Evolutionary conservation across 805 yeast genomes (phyloP).

Genomic region (Cyberlindnera petersonii): DNA sequence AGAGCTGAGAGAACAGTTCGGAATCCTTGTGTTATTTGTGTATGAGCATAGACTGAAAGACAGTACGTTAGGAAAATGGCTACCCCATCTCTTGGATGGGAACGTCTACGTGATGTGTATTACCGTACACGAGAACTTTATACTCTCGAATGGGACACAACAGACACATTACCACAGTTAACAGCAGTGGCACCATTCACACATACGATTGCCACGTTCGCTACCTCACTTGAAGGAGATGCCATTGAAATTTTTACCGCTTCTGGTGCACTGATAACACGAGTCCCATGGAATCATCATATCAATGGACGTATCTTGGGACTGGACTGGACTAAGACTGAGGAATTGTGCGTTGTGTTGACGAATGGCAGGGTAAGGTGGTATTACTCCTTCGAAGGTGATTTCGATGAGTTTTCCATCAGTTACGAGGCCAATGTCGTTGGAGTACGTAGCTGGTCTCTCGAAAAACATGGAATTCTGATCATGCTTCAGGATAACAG

Average conservation of each 20-base stretch:
- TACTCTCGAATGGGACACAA: conserved; percentile 9
- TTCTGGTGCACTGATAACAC: conserved; percentile 8
- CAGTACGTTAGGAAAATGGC: conserved; percentile 7
- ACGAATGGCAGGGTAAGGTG: conserved; percentile 15
- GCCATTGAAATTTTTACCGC: conserved; percentile 13
- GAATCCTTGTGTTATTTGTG: too few relatives aligned
- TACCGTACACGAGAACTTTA: conserved; percentile 18
- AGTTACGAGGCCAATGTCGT: conserved; percentile 10
- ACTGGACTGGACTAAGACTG: conserved; percentile 8
- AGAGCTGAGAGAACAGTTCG: too few relatives aligned
- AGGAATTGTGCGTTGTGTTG: conserved; percentile 14
- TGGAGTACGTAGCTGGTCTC: conserved; percentile 4
- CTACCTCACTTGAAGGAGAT: conserved; percentile 1
- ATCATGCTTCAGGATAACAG: conserved; percentile 8
- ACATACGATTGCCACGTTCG: conserved; percentile 13
- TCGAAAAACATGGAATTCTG: conserved; percentile 6
- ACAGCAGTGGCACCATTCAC: conserved; percentile 12
- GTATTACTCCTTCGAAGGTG: conserved; percentile 16
- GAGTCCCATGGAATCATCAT: conserved; percentile 15
- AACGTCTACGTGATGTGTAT: conserved; percentile 18
- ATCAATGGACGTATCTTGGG: conserved; percentile 10
- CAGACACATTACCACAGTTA: conserved; percentile 5
- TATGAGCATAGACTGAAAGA: neutral
- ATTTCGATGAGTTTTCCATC: conserved; percentile 12
- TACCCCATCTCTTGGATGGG: conserved; percentile 20